These are phyloP conservation scores for Crithidia fasciculata DNA, from an alignment of 208 protist genomes.

Conservation along the genomic window DNA sequence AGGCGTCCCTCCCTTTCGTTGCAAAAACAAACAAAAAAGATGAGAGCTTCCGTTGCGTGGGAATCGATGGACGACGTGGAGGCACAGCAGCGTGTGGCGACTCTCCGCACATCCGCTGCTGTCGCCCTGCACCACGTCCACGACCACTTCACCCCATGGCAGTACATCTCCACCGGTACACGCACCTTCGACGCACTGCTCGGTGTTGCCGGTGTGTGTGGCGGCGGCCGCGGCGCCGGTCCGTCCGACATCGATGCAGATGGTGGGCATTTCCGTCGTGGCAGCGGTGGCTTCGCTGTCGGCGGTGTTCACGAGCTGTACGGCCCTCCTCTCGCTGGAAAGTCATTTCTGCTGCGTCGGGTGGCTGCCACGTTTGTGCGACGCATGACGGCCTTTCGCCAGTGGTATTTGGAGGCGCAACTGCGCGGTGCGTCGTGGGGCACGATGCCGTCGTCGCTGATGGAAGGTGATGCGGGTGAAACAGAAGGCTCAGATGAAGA, in stretches of 20 bases:
- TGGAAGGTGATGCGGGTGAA: not conserved
- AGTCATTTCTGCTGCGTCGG: conserved; percentile 36
- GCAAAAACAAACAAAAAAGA: not conserved
- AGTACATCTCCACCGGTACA: conserved; percentile 22
- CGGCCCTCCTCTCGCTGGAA: conserved; percentile 40
- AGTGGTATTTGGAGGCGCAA: conserved; percentile 26
- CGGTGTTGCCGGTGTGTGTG: conserved; percentile 11
- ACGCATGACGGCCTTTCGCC: conserved; percentile 37
- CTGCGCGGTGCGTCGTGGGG: conserved; percentile 6
- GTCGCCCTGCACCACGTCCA: conserved; percentile 12
- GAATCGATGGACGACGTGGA: conserved; percentile 5
- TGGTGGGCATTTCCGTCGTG: not conserved
- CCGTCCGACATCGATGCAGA: not conserved
- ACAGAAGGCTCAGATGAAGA: not conserved
- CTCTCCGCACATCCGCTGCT: conserved; percentile 5
- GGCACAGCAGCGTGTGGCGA: conserved; percentile 3
- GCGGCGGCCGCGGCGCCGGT: not conserved
- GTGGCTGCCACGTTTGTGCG: conserved; percentile 20
- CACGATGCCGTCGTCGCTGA: not conserved
- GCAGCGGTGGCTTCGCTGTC: conserved; percentile 25
- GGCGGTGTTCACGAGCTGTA: conserved; percentile 52
- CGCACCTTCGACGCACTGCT: conserved; percentile 23
- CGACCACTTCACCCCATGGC: conserved; percentile 28
- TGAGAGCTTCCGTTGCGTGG: not conserved
- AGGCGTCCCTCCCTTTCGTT: too few species aligned